Conservation (phyloP, 805 yeast species). For the Brettanomyces anomalus region DNA sequence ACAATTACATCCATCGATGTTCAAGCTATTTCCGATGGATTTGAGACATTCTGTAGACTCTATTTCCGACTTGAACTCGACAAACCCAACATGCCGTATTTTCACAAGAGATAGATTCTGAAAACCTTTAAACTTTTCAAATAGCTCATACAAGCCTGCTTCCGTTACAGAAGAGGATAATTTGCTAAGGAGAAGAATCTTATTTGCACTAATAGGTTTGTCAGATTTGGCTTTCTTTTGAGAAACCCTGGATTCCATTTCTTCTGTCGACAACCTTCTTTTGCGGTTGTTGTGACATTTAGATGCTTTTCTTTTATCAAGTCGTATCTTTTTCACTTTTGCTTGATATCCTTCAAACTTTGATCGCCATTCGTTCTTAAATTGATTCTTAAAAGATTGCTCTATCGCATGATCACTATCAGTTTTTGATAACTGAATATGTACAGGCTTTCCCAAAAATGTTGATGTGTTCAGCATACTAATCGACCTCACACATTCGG, state of each 20-base stretch:
- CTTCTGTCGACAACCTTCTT: slow-evolving; percentile 4
- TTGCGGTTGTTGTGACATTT: not conserved
- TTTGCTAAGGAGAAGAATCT: slow-evolving; percentile 56
- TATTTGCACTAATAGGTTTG: slow-evolving; percentile 34
- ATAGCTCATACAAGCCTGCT: slow-evolving; percentile 35
- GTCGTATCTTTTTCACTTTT: slow-evolving; percentile 13
- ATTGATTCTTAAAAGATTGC: slow-evolving; percentile 2
- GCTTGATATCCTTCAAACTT: slow-evolving; percentile 15
- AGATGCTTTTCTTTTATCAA: slow-evolving; percentile 7
- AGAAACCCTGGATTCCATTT: too few species aligned
- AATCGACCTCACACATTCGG: slow-evolving; percentile 38
- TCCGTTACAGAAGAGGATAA: slow-evolving; percentile 38
- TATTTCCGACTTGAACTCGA: slow-evolving; percentile 58
- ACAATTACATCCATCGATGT: slow-evolving; percentile 14
- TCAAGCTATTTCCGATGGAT: slow-evolving; percentile 12
- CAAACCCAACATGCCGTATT: slow-evolving; percentile 64
- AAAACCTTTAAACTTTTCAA: slow-evolving; percentile 50
- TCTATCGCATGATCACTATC: slow-evolving; percentile 32
- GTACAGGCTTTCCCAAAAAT: slow-evolving; percentile 40
- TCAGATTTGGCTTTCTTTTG: slow-evolving; percentile 1
- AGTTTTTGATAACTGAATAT: slow-evolving; percentile 32
- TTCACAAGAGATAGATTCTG: slow-evolving; percentile 58
- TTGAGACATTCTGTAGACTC: slow-evolving; percentile 31
- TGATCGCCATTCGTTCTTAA: slow-evolving; percentile 4
- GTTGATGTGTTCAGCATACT: slow-evolving; percentile 31